These are phyloP conservation scores for Brettanomyces custersianus DNA, from an alignment of 805 yeast species.

Conservation along the genomic window DNA sequence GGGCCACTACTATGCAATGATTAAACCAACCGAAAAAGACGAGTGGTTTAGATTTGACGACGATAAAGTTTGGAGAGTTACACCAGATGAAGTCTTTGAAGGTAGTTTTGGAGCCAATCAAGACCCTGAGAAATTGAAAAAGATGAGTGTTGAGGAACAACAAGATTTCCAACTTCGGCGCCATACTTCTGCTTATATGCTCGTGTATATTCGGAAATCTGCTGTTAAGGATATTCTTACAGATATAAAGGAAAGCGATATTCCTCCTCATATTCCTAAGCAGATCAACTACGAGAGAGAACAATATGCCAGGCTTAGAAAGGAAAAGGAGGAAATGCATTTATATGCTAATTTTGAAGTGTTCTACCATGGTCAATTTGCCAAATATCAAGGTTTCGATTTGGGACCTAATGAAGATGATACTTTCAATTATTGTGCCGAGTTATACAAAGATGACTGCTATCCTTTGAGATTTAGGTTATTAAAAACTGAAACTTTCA, in stretches of 20 bases:
- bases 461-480: conserved; percentile 43
- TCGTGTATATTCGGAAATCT: conserved; percentile 75
- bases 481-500: conserved; percentile 46
- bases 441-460: conserved; percentile 36
- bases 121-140: conserved; percentile 37
- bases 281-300: conserved; percentile 56
- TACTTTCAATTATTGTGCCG: conserved; percentile 37
- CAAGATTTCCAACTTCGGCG: conserved; percentile 61
- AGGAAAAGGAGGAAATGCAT: conserved; percentile 66
- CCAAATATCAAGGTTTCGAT: conserved; percentile 65
- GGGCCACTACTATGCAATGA: conserved; percentile 94
- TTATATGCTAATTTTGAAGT: conserved; percentile 50
- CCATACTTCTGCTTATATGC: conserved; percentile 94
- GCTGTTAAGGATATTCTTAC: conserved; percentile 50
- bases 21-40: conserved; percentile 64
- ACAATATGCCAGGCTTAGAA: conserved; percentile 42
- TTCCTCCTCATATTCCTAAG: conserved; percentile 61
- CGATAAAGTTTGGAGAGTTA: conserved; percentile 85
- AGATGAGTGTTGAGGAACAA: conserved; percentile 49
- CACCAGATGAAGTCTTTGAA: conserved; percentile 76
- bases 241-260: conserved; percentile 41
- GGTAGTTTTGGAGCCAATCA: conserved; percentile 85
- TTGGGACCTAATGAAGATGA: conserved; percentile 53
- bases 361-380: conserved; percentile 45
- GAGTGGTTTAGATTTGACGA: conserved; percentile 93